phyloP scores from a whole-genome alignment of 2,329 filamentous ascomycete genomes.

The Pyricularia grisea region DNA sequence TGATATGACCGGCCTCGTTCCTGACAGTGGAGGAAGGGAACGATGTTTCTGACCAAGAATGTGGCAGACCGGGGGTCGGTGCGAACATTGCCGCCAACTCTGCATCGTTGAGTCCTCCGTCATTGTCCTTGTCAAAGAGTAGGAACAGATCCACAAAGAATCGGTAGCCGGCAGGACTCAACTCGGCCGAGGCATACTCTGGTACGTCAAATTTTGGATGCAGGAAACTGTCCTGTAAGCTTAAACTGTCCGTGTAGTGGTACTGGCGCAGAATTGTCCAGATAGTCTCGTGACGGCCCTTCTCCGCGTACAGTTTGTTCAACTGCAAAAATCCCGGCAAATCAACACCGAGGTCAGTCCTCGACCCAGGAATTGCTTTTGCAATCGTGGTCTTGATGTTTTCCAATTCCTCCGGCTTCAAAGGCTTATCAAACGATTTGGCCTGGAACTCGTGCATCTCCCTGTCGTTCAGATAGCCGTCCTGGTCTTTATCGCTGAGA shows the following conservation, averaged over 20 bases:
- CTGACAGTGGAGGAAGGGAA: conserved; percentile 92
- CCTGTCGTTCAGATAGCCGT: conserved; percentile 78
- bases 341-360: conserved; percentile 65
- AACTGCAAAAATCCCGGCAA: conserved; percentile 76
- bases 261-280: conserved; percentile 96
- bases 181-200: conserved; percentile 82
- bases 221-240: conserved; percentile 81
- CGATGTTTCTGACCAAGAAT: conserved; percentile 77
- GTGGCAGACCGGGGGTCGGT: conserved; percentile 80
- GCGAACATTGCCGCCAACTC: conserved; percentile 84
- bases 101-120: conserved; percentile 79
- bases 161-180: conserved; percentile 83
- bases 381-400: conserved; percentile 87
- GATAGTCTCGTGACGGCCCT: conserved; percentile 94
- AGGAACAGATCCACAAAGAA: conserved; percentile 97
- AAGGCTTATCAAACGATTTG: conserved; percentile 83
- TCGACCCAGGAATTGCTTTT: conserved; percentile 54
- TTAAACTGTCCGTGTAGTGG: conserved; percentile 92
- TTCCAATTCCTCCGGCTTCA: conserved; percentile 71
- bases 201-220: conserved; percentile 93
- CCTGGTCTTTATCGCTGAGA: conserved; percentile 91
- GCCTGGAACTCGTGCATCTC: conserved; percentile 88
- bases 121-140: conserved; percentile 93
- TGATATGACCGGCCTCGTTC: conserved; percentile 92
- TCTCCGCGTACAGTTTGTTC: conserved; percentile 95